phyloP scores from a whole-genome alignment of 202 grass and related monocot species.

The Saccharum hybrid region DNA sequence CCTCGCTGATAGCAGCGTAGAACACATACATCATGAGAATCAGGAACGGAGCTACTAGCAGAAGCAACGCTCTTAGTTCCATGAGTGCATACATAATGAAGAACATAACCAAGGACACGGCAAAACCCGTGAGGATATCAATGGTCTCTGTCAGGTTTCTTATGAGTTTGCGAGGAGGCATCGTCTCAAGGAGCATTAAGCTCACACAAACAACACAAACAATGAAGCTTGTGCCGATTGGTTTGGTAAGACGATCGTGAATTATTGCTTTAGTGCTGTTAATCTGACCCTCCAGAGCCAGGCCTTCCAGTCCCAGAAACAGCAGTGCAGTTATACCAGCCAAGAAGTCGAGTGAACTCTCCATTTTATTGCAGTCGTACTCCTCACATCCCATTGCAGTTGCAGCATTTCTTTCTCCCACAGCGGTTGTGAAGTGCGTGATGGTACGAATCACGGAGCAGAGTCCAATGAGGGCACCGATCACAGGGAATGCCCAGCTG shows the following conservation, averaged over 20 bases:
- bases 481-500: neutral
- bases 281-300: slow-evolving; percentile 12
- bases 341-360: slow-evolving; percentile 4
- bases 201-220: neutral
- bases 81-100: neutral
- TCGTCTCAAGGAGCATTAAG: neutral
- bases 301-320: slow-evolving; percentile 34
- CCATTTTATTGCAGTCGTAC: neutral
- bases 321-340: slow-evolving; percentile 20
- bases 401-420: neutral
- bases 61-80: neutral
- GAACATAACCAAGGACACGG: neutral
- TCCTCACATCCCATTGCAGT: neutral
- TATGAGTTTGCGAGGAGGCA: neutral
- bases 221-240: neutral
- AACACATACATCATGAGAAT: neutral
- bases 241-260: neutral
- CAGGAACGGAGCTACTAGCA: neutral
- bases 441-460: neutral
- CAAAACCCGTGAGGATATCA: neutral
- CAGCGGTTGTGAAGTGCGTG: neutral
- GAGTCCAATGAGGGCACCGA: neutral
- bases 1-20: too few relatives aligned
- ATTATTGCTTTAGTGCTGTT: neutral
- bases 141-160: neutral